Evolutionary conservation across 2,329 filamentous ascomycete species (phyloP).

Genomic region (Verticillium tricorpus): DNA sequence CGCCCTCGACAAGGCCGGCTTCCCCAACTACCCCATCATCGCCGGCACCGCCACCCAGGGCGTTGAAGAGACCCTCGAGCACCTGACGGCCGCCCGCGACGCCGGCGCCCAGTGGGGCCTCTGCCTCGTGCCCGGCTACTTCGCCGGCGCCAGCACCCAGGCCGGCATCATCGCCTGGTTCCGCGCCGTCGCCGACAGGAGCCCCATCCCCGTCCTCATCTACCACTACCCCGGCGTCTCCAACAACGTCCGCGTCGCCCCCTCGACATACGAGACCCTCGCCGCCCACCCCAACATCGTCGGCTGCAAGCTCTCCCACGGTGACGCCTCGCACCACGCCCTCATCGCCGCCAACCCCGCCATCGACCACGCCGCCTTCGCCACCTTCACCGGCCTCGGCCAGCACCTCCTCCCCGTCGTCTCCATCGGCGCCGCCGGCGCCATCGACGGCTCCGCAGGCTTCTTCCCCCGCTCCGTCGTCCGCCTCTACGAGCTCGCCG

Average conservation of each 20-base stretch:
- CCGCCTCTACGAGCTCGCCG: slow-evolving; percentile 46
- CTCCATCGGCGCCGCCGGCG: slow-evolving; percentile 53
- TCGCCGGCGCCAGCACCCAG: slow-evolving; percentile 49
- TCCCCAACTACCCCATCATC: slow-evolving; percentile 55
- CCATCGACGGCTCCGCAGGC: slow-evolving; percentile 58
- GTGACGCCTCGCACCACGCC: slow-evolving; percentile 59
- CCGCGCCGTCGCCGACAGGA: slow-evolving; percentile 51
- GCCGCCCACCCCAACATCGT: slow-evolving; percentile 62
- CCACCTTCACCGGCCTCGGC: slow-evolving; percentile 59
- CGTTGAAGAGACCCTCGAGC: slow-evolving; percentile 55
- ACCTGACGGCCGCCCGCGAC: slow-evolving; percentile 48
- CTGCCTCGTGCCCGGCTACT: slow-evolving; percentile 56
- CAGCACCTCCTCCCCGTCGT: slow-evolving; percentile 60
- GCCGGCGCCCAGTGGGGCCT: slow-evolving; percentile 57
- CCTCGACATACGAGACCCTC: slow-evolving; percentile 52
- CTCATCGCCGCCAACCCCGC: slow-evolving; percentile 55
- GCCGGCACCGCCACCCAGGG: slow-evolving; percentile 57
- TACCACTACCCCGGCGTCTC: slow-evolving; percentile 65
- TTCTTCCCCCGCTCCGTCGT: slow-evolving; percentile 61
- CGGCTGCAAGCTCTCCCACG: slow-evolving; percentile 66
- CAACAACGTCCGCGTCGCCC: slow-evolving; percentile 57
- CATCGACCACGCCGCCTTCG: slow-evolving; percentile 56
- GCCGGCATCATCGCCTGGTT: slow-evolving; percentile 55
- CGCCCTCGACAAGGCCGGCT: slow-evolving; percentile 51
- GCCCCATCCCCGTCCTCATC: slow-evolving; percentile 53